These are phyloP conservation scores for Solanum megistacrolobum DNA, from an alignment of 257 asterid genomes.

Conservation along the genomic window DNA sequence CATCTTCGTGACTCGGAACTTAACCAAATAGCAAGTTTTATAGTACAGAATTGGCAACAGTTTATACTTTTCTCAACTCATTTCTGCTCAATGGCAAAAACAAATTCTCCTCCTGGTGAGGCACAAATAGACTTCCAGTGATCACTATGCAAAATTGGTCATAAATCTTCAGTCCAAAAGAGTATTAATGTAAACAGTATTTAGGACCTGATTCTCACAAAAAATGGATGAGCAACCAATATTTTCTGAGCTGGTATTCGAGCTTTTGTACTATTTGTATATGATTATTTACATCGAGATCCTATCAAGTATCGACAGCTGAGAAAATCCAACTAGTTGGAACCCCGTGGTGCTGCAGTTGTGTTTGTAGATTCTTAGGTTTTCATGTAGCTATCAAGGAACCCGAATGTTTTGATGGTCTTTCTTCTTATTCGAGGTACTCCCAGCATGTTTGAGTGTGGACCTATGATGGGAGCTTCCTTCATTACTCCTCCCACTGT, in stretches of 20 bases:
- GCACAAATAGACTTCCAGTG: neutral
- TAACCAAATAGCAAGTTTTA: neutral
- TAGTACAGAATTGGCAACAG: neutral
- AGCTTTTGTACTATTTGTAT: neutral
- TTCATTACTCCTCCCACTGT: conserved; percentile 25
- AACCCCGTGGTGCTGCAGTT: neutral
- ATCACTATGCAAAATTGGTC: neutral
- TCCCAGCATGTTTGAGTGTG: neutral
- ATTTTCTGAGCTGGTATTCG: neutral
- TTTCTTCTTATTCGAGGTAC: neutral
- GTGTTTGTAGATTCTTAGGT: neutral
- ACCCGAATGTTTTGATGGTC: neutral
- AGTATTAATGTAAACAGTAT: neutral
- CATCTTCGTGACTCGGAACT: neutral
- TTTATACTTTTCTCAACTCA: neutral
- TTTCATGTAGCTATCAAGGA: neutral
- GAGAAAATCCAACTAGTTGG: neutral
- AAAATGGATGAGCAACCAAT: neutral
- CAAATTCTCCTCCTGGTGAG: neutral
- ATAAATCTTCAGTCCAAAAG: neutral
- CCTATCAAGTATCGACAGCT: neutral
- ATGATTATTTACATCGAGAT: neutral
- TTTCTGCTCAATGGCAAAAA: neutral
- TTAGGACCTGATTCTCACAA: neutral
- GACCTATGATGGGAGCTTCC: conserved; percentile 24